Conservation (phyloP, 2,329 filamentous ascomycete species). For the Xylariomycetidae sp. region DNA sequence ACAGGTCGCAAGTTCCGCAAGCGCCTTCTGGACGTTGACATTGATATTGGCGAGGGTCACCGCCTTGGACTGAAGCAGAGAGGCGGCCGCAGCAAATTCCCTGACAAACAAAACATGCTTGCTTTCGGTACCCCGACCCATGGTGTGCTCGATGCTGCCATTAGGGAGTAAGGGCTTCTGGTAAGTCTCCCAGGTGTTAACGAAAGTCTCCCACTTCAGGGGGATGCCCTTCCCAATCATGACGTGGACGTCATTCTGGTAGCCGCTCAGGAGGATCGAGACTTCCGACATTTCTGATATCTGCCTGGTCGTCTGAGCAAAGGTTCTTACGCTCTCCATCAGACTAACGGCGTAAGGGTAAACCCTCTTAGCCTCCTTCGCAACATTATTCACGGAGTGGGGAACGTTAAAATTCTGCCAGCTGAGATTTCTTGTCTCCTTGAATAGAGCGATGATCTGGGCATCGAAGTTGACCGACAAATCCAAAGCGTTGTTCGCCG, state of each 20-base stretch:
- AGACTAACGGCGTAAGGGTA: constrained; percentile 97
- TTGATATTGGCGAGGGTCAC: constrained; percentile 74
- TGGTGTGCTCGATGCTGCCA: constrained; percentile 53
- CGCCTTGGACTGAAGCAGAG: constrained; percentile 83
- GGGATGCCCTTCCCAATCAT: constrained; percentile 84
- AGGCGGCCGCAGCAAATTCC: constrained; percentile 84
- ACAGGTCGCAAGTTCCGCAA: constrained; percentile 79
- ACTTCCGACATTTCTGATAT: constrained; percentile 85
- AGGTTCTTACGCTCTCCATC: constrained; percentile 97
- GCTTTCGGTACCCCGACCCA: constrained; percentile 62
- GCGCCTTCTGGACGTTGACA: constrained; percentile 72
- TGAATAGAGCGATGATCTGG: constrained; percentile 96
- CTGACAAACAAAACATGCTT: constrained; percentile 96
- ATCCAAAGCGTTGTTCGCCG: constrained; percentile 85
- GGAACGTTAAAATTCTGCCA: constrained; percentile 96
- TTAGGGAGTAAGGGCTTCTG: constrained; percentile 59
- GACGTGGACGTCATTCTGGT: constrained; percentile 82
- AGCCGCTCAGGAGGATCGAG: constrained; percentile 80
- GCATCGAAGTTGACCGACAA: constrained; percentile 94
- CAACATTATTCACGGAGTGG: constrained; percentile 89
- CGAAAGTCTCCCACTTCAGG: constrained; percentile 94
- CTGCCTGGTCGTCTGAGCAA: constrained; percentile 79
- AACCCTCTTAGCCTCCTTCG: constrained; percentile 97
- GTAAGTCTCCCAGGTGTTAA: constrained; percentile 92
- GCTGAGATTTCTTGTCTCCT: constrained; percentile 91